Conservation (phyloP, 228 moss, liverwort and hornwort genomes). For the Sphagnum fallax region DNA sequence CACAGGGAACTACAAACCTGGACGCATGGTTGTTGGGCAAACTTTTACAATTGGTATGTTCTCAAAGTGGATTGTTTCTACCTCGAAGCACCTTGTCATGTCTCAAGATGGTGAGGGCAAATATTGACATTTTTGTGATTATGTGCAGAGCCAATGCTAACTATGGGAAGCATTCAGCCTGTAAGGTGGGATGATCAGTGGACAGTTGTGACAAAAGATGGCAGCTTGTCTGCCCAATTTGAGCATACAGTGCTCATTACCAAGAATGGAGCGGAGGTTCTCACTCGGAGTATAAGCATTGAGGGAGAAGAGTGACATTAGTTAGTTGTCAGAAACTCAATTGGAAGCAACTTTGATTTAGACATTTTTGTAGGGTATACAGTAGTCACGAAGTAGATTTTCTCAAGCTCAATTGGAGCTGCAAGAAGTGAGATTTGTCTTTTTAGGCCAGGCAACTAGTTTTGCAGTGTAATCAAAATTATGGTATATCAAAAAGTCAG, state of each 20-base stretch:
- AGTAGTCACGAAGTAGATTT: no score
- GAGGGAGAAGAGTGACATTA: not conserved
- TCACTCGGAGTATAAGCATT: slow-evolving; percentile 9
- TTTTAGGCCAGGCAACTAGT: no score
- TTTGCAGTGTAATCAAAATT: no score
- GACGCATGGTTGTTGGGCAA: slow-evolving; percentile 78
- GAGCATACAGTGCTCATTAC: slow-evolving; percentile 48
- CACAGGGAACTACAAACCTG: slow-evolving; percentile 79
- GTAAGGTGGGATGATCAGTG: slow-evolving; percentile 53
- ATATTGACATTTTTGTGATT: not conserved
- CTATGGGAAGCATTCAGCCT: slow-evolving; percentile 34
- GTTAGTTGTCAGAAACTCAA: no score
- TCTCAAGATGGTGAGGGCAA: not conserved
- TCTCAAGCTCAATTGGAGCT: no score
- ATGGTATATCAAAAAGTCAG: no score
- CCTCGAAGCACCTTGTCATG: no score
- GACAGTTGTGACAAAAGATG: slow-evolving; percentile 56
- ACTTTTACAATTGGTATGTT: slow-evolving; percentile 84
- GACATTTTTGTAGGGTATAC: no score
- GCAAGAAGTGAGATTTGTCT: no score
- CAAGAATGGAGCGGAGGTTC: slow-evolving; percentile 32
- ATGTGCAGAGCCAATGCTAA: slow-evolving; percentile 45
- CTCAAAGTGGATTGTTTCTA: not conserved
- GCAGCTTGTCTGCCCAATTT: slow-evolving; percentile 50
- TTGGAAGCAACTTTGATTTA: no score